These are phyloP conservation scores for Meira nashicola DNA, from an alignment of 1,284 basidiomycete genomes.

Conservation along the genomic window DNA sequence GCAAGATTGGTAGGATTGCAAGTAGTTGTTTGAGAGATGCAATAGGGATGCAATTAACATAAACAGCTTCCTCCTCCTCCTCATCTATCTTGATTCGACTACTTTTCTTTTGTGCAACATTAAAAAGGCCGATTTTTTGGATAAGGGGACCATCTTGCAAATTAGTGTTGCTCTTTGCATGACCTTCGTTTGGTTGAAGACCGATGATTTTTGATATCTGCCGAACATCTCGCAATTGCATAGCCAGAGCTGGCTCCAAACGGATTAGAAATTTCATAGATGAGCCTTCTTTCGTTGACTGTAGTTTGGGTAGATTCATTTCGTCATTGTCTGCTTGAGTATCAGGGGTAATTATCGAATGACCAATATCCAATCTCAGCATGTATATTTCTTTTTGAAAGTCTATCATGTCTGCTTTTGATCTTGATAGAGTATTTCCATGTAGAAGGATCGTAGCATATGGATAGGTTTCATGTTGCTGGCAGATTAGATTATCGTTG, in stretches of 20 bases:
- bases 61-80: neutral
- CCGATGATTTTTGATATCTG: neutral
- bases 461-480: too few species aligned
- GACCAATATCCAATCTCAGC: neutral
- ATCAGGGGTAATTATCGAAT: too few species aligned
- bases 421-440: too few species aligned
- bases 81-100: neutral
- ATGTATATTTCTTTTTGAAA: too few species aligned
- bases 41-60: constrained; percentile 2
- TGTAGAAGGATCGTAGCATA: too few species aligned
- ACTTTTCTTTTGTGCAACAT: neutral
- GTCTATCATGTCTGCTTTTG: neutral
- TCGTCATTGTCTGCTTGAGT: neutral
- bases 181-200: neutral
- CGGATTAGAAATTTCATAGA: too few species aligned
- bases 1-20: neutral
- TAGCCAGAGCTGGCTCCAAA: neutral
- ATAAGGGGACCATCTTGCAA: neutral
- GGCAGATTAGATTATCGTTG: too few species aligned
- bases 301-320: neutral
- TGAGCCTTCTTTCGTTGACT: too few species aligned
- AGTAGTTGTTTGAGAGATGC: neutral
- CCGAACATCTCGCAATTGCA: neutral
- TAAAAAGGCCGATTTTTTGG: neutral
- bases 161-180: neutral